Base-by-base conservation (phyloP, 192 early-diverging fungal species). In the Phycomyces nitens region DNA sequence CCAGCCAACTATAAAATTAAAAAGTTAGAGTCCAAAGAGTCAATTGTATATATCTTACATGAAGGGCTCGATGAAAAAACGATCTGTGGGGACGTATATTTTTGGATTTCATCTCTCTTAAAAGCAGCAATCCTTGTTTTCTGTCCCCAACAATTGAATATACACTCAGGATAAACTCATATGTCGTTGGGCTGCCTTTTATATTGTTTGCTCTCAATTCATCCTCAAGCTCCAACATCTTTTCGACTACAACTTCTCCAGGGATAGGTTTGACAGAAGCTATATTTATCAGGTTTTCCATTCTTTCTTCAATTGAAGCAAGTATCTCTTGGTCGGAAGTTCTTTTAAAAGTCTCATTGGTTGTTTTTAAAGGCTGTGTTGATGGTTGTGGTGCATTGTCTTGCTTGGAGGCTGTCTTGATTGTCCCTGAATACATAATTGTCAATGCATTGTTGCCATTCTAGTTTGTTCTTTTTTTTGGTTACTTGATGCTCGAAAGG, bases 61-160 rank as follows among this genome's bases (percentile, higher is more conserved):
- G 20, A 10, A 81, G 53, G 5, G 67, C 73, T 53, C 70, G 65
- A 53, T 81, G 58, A 26, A 58, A 69, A 20, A 53, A 57, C 0
- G 27, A 49, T 21, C 66, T 65, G 18, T 50, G 63, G 8, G 72
- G 71, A 0, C 2, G 2, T n/a, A 76, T 58, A 0, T 52, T 61
- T 1, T 64, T 52, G 2, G 58, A 44, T 15, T 26, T 49, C 80
- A 81, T 81, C 34, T 74, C 70, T 57, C 71, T 62, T 21, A 78
- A 26, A 0, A 72, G 64, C 0, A 22, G 5, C 15, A 74, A 11
- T 0, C 71, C 57, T 27, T 61, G 49, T 3, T 43, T 39, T 5
- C 56, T 23, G 34, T 72, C 66, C 6, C 64, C 68, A n/a, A 65
- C 60, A 6, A 64, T 65, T 43, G 53, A 67, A 49, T 73, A 58